A percentile compares a stretch with the other conserved stretches of the same genome.
These are phyloP conservation scores for Miscanthus lutarioriparius DNA, from an alignment of 176 grass and related monocot species.

Conservation along the genomic window DNA sequence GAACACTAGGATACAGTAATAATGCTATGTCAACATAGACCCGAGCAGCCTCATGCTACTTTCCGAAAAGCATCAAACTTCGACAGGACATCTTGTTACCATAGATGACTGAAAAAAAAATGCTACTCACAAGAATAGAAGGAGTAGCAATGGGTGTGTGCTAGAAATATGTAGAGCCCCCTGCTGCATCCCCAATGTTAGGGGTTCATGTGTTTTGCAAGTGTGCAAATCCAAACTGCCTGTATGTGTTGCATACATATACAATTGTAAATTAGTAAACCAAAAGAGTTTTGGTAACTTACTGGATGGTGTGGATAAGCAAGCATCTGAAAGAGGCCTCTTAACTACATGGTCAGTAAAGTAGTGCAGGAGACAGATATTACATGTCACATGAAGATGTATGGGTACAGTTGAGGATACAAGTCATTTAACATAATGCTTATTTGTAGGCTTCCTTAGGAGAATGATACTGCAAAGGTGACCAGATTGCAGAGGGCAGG, in stretches of 20 bases:
- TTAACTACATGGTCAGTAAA: too few relatives aligned
- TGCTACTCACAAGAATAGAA: background rate
- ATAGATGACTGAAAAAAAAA: conserved; percentile 9
- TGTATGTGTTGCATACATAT: background rate
- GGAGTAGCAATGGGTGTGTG: background rate
- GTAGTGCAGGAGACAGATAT: too few relatives aligned
- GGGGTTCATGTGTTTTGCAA: background rate
- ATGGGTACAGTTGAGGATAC: background rate
- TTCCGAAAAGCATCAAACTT: background rate
- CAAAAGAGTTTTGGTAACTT: background rate
- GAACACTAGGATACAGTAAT: background rate
- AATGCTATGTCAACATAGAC: background rate
- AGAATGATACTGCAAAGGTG: background rate
- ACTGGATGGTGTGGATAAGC: background rate
- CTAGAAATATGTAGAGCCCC: too few relatives aligned
- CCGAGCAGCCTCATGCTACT: background rate
- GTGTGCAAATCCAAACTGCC: background rate
- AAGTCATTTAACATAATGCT: background rate
- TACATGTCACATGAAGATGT: background rate
- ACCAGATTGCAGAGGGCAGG: background rate
- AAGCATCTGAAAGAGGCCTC: too few relatives aligned
- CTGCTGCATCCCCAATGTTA: too few relatives aligned
- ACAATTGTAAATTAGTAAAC: background rate
- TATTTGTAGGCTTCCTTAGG: background rate
- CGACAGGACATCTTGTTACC: background rate